Evolutionary conservation across 1,139 yeast species (phyloP), one percentile per base, ranked within the genome.

Genomic region (Torulaspora pretoriensis): DNA sequence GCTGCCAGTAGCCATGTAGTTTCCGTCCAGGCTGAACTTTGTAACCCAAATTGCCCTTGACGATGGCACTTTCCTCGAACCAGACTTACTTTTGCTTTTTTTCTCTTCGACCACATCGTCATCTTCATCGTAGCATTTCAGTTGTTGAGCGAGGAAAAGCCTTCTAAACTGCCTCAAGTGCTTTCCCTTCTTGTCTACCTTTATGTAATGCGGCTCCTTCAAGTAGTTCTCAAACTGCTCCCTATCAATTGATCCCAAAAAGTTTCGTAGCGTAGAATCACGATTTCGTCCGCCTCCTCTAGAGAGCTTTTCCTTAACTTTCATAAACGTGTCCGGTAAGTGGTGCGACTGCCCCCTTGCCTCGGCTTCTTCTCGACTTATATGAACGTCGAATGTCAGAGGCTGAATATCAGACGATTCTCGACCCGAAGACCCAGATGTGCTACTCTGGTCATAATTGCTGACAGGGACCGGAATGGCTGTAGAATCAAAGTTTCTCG

Each of bases 1-100:
- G 4, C 96, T 95, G 0, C 92, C 96, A 1, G 84, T 78, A 0
- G 96, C 96, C 53, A 89, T 62, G 60, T 75, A 87, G 60, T 78
- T 80, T 9, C 97, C 97, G 64, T 88, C 95, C 24, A 68, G 68
- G 49, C 87, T 80, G 64, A 88, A 88, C 53, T 79, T 77, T 70
- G 86, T 72, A 13, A 80, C 77, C 78, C 89, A 86, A 7, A 84
- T 72, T 13, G 90, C 87, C 38, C 36, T 46, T 30, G 36, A 48
- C 24, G 30, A 42, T 23, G 33, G 38, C 30, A 31, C 47, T 13
- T 29, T 10, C 24, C 16, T 42, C 23, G 28, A 32, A 1, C 52
- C 40, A 38, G 40, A 23, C 16, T 45, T 39, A 8, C 41, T 17
- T 33, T 42, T 48, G 24, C 31, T 33, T 4, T 27, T 35, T 28